Conservation (phyloP, 2,329 filamentous ascomycete genomes). For the Fusarium sp. region DNA sequence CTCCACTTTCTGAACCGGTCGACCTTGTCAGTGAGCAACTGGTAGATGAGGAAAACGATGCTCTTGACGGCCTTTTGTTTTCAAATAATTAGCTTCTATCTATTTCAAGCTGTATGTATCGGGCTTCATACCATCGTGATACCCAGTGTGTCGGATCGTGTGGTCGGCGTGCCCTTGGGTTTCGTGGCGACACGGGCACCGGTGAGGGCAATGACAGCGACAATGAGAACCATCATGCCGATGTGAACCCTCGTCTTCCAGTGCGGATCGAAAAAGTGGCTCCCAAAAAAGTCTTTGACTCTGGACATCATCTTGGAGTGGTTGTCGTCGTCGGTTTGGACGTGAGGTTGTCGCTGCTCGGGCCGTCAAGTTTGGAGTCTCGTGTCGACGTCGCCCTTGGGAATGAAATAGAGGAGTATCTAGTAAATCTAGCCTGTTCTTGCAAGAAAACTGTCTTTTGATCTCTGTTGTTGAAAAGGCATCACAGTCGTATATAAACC, state of each 20-base stretch:
- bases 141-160: constrained; percentile 26
- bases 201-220: constrained; percentile 19
- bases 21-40: constrained; percentile 44
- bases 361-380: neutral
- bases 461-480: neutral
- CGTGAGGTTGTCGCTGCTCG: neutral
- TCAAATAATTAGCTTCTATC: neutral
- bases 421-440: neutral
- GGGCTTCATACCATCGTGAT: constrained; percentile 30
- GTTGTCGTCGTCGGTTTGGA: neutral
- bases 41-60: constrained; percentile 23
- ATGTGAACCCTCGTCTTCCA: constrained; percentile 32
- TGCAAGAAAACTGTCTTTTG: neutral
- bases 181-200: constrained; percentile 21
- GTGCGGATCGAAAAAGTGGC: constrained; percentile 20
- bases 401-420: neutral
- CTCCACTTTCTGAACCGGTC: constrained; percentile 27
- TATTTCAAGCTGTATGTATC: fast-evolving
- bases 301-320: constrained; percentile 4
- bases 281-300: constrained; percentile 20
- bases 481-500: neutral
- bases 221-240: neutral
- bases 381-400: neutral
- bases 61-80: constrained; percentile 21
- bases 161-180: constrained; percentile 21